Conservation (phyloP, 2,329 filamentous ascomycete genomes). For the Plectosphaerella sp. region DNA sequence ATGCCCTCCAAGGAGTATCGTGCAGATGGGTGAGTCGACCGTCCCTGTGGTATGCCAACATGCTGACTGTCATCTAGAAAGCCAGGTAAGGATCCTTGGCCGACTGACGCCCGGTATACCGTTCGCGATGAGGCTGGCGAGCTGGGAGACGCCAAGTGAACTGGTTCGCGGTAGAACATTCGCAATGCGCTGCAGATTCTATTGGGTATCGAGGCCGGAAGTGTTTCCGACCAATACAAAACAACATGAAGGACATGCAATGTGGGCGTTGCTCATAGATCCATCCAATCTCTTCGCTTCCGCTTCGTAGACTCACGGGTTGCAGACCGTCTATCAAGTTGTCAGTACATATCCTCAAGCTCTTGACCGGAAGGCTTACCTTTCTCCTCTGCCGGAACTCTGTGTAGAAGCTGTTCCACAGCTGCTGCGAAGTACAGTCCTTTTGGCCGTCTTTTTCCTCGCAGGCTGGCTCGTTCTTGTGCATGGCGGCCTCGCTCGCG, state of each 20-base stretch:
- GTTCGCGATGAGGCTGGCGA: neutral
- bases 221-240: neutral
- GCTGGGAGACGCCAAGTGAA: neutral
- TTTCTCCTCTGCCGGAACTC: constrained; percentile 1
- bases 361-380: neutral
- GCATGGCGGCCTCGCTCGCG: constrained; percentile 5
- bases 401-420: neutral
- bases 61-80: neutral
- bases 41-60: neutral
- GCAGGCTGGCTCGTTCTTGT: constrained; percentile 4
- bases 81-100: neutral
- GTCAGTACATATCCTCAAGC: neutral
- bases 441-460: neutral
- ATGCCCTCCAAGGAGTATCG: neutral
- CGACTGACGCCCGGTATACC: neutral
- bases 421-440: constrained; percentile 8
- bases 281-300: neutral
- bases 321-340: neutral
- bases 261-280: too few relatives aligned
- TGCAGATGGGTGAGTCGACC: neutral
- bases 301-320: neutral
- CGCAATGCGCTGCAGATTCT: neutral
- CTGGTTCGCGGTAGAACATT: neutral
- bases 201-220: neutral
- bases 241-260: too few relatives aligned